Evolutionary conservation across 345 rosid species (phyloP), one percentile per base, ranked within the genome.

Genomic region (Garcia nutans): DNA sequence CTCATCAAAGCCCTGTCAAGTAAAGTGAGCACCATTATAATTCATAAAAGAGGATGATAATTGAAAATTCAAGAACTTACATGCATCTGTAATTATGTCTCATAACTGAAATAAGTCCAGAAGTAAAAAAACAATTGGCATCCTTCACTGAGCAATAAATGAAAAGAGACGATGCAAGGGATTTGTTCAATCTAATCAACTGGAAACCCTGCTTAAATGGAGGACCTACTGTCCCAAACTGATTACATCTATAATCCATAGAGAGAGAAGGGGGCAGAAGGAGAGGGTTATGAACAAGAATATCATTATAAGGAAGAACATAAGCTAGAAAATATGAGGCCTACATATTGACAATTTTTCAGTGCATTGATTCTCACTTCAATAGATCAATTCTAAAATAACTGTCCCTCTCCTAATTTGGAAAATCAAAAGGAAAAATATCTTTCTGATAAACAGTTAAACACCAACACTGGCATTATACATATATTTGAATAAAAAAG

Each of bases 1-100:
- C 79, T 96, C 99, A 70, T 92, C 98, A 76, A 96, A 93, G 1
- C 98, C 99, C 99, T 93, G 83, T 42, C 57, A 28, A 74, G 17
- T 22, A 77, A 79, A 33, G 37, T 50, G 13, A 74, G 54, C 16
- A 71, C 45, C 26, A 75, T 10, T 61, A 55, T 2, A 12, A 37
- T 26, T 57, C 63, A 61, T 12, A 12, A 45, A 3, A 22, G 15
- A 60, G 41, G 6, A 4, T 37, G 41, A 37, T 37, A 37, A 37
- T 37, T 37, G 68, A 28, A 56, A 37, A 6, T 3, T 28, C 0
- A 49, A 16, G 1, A 8, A 20, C 37, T 8, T 6, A 26, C 26
- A 8, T 31, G 49, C 59, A 56, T 68, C 19, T n/a, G 4, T 22
- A 22, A 22, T 23, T 45, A 1, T 50, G 44, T 22, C 6, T 0